These are phyloP conservation scores for Saccharomyces hybrid DNA, from an alignment of 1,139 yeast species.

Conservation along the genomic window DNA sequence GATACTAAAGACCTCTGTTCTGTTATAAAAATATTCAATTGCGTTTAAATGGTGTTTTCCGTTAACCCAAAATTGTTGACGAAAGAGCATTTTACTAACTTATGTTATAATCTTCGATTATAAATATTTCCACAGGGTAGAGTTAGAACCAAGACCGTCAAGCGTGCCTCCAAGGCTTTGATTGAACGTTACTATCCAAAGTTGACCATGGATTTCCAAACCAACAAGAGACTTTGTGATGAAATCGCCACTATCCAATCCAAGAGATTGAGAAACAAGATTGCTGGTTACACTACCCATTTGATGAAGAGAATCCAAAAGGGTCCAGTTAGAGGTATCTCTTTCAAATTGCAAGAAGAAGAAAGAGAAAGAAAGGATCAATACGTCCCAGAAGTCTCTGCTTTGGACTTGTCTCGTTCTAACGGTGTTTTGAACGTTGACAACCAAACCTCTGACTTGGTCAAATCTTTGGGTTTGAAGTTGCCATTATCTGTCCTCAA, in stretches of 20 bases:
- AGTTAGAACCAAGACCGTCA: constrained; percentile 99
- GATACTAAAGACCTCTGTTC: too few species aligned
- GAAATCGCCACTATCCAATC: constrained; percentile 99
- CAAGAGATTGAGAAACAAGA: constrained; percentile 99
- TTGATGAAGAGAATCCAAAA: constrained; percentile 99
- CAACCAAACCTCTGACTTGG: constrained; percentile 94
- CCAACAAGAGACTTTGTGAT: constrained; percentile 99
- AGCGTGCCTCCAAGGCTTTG: constrained; percentile 99
- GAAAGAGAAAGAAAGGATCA: constrained; percentile 99
- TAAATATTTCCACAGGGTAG: constrained; percentile 57
- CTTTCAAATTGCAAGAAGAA: constrained; percentile 99
- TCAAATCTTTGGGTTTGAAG: constrained; percentile 93
- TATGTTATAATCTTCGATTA: constrained; percentile 3
- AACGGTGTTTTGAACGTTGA: constrained; percentile 97
- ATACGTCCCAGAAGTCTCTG: constrained; percentile 99
- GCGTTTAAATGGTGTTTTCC: not conserved
- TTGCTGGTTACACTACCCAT: constrained; percentile 99
- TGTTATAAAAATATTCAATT: not conserved
- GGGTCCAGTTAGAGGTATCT: constrained; percentile 99
- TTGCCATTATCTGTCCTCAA: constrained; percentile 87
- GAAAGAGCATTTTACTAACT: constrained; percentile 14
- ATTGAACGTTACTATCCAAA: constrained; percentile 99
- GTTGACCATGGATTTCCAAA: constrained; percentile 98
- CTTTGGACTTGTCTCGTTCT: constrained; percentile 95
- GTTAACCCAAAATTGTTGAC: not conserved